Evolutionary conservation across 352 stramenopile species (phyloP).

Genomic region (Phytopythium montanum): DNA sequence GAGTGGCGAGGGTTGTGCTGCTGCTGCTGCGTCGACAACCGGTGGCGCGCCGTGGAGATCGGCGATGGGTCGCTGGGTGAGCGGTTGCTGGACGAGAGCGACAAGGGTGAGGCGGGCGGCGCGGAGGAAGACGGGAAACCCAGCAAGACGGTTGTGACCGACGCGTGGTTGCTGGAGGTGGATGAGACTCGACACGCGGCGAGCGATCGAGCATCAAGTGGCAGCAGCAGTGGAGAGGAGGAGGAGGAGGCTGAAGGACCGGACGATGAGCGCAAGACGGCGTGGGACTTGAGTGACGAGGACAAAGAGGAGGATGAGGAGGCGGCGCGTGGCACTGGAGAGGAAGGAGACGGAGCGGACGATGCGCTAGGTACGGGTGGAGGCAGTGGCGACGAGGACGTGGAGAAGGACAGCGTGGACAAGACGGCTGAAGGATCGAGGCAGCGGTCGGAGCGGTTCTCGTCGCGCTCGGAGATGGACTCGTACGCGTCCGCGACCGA

Average conservation of each 20-base stretch:
- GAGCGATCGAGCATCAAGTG: slow-evolving; percentile 17
- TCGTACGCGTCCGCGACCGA: slow-evolving; percentile 26
- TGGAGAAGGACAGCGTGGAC: slow-evolving; percentile 1
- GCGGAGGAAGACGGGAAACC: neutral
- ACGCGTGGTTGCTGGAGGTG: slow-evolving; percentile 19
- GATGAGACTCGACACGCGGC: neutral
- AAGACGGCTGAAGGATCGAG: neutral
- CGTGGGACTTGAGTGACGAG: slow-evolving; percentile 14
- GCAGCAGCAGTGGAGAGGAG: neutral
- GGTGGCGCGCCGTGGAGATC: slow-evolving; percentile 29
- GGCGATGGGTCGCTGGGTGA: slow-evolving; percentile 43
- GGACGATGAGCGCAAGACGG: slow-evolving; percentile 14
- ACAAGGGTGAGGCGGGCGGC: slow-evolving; percentile 4
- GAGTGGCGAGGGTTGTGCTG: slow-evolving; percentile 26
- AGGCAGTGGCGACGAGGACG: neutral
- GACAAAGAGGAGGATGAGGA: slow-evolving; percentile 22
- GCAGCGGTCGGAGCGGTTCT: slow-evolving; percentile 11
- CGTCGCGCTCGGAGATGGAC: slow-evolving; percentile 17
- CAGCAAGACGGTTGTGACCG: slow-evolving; percentile 19
- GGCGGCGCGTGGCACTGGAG: slow-evolving; percentile 19
- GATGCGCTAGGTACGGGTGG: neutral
- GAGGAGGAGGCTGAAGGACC: slow-evolving; percentile 9
- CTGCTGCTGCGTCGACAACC: slow-evolving; percentile 40
- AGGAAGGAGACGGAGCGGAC: slow-evolving; percentile 17
- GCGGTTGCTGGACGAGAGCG: slow-evolving; percentile 41